A percentile compares a stretch with the other conserved stretches of the same genome.
phyloP scores from a whole-genome alignment of 73 alveolate genomes.

The Paramecium sexaurelia region DNA sequence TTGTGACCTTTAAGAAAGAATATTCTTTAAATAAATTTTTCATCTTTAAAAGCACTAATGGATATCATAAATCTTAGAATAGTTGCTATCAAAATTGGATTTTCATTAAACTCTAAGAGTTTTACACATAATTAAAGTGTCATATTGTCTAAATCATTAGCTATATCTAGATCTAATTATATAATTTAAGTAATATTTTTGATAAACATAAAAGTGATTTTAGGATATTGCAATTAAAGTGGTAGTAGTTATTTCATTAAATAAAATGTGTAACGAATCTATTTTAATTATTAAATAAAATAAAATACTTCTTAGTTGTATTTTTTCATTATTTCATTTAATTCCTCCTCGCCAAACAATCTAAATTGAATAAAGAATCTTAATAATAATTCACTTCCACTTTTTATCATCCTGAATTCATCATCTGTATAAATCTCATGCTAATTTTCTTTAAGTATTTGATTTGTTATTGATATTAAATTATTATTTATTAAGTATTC shows the following conservation, averaged over 20 bases:
- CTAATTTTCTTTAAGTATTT: neutral
- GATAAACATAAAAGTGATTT: neutral
- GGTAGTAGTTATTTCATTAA: constrained; percentile 15
- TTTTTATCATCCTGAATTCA: neutral
- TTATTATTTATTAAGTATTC: neutral
- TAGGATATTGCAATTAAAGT: neutral
- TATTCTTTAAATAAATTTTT: neutral
- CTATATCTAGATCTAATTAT: neutral
- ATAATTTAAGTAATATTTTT: neutral
- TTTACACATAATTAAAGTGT: neutral
- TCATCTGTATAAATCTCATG: neutral
- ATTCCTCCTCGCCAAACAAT: neutral
- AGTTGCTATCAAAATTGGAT: neutral
- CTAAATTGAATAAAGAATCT: neutral
- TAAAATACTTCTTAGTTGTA: neutral
- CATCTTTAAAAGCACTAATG: neutral
- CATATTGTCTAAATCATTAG: neutral
- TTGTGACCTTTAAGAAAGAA: neutral
- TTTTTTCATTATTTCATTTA: neutral
- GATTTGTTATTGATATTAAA: neutral
- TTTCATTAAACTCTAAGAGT: neutral
- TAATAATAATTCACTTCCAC: neutral
- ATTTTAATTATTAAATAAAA: neutral
- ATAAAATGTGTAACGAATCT: neutral
- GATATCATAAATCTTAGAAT: neutral